These are phyloP conservation scores for Ogataea ramenticola DNA, from an alignment of 805 yeast species.

Conservation along the genomic window DNA sequence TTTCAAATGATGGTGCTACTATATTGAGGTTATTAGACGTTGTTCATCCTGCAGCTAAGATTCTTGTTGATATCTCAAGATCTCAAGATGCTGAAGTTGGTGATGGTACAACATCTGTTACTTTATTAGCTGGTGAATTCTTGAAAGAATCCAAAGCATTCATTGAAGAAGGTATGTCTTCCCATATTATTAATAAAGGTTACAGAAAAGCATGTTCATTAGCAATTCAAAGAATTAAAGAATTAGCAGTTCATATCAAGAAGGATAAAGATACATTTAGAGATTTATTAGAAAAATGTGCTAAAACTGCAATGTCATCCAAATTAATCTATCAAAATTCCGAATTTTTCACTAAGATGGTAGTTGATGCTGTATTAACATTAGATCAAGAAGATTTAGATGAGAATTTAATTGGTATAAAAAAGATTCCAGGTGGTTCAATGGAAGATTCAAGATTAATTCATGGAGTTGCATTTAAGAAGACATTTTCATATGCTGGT, in stretches of 20 bases:
- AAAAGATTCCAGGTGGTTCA: conserved; percentile 92
- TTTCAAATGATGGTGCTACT: conserved; percentile 98
- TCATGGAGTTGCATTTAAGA: conserved; percentile 94
- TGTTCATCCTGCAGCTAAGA: conserved; percentile 98
- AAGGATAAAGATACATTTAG: conserved; percentile 50
- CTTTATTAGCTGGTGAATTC: conserved; percentile 90
- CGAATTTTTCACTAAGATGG: conserved; percentile 89
- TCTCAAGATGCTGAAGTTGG: conserved; percentile 98
- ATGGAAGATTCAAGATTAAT: conserved; percentile 88
- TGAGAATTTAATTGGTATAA: conserved; percentile 87
- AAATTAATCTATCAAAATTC: conserved; percentile 85
- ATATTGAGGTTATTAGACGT: conserved; percentile 86
- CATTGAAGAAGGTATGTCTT: conserved; percentile 93
- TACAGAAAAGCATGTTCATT: conserved; percentile 73
- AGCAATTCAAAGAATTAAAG: conserved; percentile 67
- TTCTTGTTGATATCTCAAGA: conserved; percentile 87
- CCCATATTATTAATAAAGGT: conserved; percentile 84
- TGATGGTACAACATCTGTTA: conserved; percentile 96
- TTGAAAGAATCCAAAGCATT: conserved; percentile 84
- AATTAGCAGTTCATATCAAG: conserved; percentile 63
- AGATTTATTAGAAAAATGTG: conserved; percentile 80
- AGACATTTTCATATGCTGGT: conserved; percentile 96
- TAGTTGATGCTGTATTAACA: conserved; percentile 87
- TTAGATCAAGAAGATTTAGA: conserved; percentile 81
- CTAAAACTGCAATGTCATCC: conserved; percentile 95